Evolutionary conservation across 306 rosid species (phyloP).

Genomic region (Quercus berberidifolia): DNA sequence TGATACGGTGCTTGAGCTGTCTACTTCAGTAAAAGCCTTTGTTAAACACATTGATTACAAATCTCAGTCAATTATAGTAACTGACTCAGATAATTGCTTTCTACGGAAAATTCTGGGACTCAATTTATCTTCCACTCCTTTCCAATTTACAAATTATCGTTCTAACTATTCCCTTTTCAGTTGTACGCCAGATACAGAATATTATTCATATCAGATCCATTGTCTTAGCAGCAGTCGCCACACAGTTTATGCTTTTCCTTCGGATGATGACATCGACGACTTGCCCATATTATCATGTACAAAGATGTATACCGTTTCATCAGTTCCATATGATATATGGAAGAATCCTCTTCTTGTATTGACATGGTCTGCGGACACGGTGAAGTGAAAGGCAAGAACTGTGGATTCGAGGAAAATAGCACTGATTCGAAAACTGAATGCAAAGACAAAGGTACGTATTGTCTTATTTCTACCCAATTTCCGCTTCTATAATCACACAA

Average conservation of each 20-base stretch:
- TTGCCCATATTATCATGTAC: background rate
- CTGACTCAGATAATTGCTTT: background rate
- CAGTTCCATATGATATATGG: too few species aligned
- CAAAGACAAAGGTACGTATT: too few species aligned
- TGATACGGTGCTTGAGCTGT: background rate
- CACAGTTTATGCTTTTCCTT: background rate
- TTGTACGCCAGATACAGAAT: background rate
- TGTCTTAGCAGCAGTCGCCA: too few species aligned
- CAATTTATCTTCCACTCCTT: background rate
- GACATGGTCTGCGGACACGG: too few species aligned
- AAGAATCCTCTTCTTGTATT: too few species aligned
- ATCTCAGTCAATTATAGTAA: background rate
- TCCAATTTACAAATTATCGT: background rate
- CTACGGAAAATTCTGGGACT: background rate
- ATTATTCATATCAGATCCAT: too few species aligned
- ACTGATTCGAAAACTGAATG: too few species aligned
- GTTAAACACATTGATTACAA: background rate
- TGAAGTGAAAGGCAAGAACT: too few species aligned
- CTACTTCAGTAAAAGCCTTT: background rate
- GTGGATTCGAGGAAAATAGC: too few species aligned
- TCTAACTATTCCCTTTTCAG: background rate
- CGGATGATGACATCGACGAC: background rate
- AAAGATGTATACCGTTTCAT: background rate
- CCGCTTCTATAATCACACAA: too few species aligned
- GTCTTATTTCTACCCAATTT: too few species aligned